Evolutionary conservation across 2,329 filamentous ascomycete species (phyloP).

Genomic region (Macrophomina tecta): DNA sequence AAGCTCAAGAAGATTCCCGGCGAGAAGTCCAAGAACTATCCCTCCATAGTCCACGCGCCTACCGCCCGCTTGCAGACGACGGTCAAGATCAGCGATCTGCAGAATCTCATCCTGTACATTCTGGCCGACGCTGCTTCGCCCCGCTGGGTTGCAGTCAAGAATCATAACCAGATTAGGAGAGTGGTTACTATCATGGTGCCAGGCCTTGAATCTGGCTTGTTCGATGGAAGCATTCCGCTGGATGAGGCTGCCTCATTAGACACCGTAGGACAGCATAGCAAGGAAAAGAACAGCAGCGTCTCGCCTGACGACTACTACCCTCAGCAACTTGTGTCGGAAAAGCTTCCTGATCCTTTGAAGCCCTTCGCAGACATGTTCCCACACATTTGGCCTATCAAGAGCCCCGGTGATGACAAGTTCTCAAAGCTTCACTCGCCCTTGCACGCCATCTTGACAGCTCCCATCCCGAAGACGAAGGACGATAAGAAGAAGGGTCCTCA

Average conservation of each 20-base stretch:
- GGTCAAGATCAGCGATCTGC: constrained; percentile 64
- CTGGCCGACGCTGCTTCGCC: constrained; percentile 64
- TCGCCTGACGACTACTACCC: constrained; percentile 59
- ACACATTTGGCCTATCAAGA: constrained; percentile 86
- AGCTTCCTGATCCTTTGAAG: constrained; percentile 53
- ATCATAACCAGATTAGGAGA: constrained; percentile 66
- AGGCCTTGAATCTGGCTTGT: constrained; percentile 89
- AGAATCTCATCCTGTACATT: constrained; percentile 64
- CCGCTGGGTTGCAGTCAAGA: constrained; percentile 67
- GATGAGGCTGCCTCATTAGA: constrained; percentile 23
- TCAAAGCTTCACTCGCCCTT: constrained; percentile 86
- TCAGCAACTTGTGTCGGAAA: constrained; percentile 47
- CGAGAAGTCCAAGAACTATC: constrained; percentile 56
- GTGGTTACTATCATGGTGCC: constrained; percentile 92
- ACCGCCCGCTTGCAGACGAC: constrained; percentile 61
- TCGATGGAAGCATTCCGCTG: constrained; percentile 64
- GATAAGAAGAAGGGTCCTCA: constrained; percentile 68
- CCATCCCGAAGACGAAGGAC: constrained; percentile 71
- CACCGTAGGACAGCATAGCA: constrained; percentile 31
- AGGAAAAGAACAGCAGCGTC: constrained; percentile 40
- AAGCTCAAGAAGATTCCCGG: constrained; percentile 39
- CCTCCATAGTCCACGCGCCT: constrained; percentile 58
- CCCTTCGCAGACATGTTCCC: constrained; percentile 82
- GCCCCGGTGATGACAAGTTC: constrained; percentile 83
- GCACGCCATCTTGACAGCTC: constrained; percentile 79